A percentile compares a stretch with the other conserved stretches of the same genome.
These are phyloP conservation scores for Phytophthora fragariae DNA, from an alignment of 352 stramenopile species.

Conservation along the genomic window DNA sequence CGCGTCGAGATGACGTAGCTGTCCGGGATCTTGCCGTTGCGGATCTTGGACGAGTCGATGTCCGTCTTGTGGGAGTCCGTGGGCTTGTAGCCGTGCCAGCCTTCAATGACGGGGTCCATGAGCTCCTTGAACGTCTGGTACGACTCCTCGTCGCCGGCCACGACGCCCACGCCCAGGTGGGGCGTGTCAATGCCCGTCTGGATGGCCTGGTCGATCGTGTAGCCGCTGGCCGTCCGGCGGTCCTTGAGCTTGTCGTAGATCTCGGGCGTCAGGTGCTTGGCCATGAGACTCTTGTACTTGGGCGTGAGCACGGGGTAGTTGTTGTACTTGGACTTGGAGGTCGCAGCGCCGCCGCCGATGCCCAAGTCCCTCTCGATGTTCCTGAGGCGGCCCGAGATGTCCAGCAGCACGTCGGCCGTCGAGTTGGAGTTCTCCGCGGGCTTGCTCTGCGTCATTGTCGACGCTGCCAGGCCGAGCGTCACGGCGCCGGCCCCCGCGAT, in stretches of 20 bases:
- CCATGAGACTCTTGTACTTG: constrained; percentile 79
- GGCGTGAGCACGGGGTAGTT: constrained; percentile 84
- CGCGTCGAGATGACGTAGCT: constrained; percentile 91
- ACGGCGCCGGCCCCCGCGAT: constrained; percentile 63
- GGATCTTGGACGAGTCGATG: constrained; percentile 73
- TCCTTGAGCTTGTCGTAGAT: constrained; percentile 79
- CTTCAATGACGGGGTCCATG: constrained; percentile 82
- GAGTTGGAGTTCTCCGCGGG: constrained; percentile 54
- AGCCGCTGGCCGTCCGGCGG: constrained; percentile 67
- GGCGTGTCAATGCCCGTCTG: constrained; percentile 75
- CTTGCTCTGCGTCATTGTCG: constrained; percentile 45
- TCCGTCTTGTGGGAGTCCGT: constrained; percentile 74
- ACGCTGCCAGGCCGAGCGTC: constrained; percentile 64
- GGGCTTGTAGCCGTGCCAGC: constrained; percentile 81
- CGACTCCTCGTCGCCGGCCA: constrained; percentile 86
- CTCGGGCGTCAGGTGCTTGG: constrained; percentile 78
- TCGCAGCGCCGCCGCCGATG: constrained; percentile 35
- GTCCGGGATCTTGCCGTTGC: constrained; percentile 62
- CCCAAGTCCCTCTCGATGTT: constrained; percentile 75
- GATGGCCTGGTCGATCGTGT: constrained; percentile 87
- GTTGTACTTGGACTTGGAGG: constrained; percentile 51
- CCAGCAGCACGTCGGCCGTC: constrained; percentile 66
- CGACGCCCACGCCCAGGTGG: constrained; percentile 76
- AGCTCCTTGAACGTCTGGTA: constrained; percentile 84
- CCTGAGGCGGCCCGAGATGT: constrained; percentile 70